Conservation (phyloP, 441 rosid species). For the Aleurites moluccanus region DNA sequence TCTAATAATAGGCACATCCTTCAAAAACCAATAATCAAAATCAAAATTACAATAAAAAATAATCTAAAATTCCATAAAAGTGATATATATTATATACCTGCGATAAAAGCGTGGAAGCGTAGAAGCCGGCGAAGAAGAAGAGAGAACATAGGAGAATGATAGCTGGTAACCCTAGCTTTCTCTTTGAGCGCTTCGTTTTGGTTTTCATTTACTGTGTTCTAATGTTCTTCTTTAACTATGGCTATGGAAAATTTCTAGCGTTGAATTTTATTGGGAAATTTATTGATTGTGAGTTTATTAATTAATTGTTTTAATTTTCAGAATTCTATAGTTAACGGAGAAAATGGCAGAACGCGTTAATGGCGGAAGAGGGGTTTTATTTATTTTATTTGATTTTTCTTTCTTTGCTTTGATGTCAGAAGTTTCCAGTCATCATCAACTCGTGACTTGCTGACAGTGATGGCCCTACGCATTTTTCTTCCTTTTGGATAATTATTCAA, state of each 20-base stretch:
- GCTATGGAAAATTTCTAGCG: too few relatives aligned
- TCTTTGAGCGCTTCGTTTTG: slow-evolving; percentile 51
- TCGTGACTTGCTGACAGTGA: neutral
- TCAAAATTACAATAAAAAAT: slow-evolving; percentile 17
- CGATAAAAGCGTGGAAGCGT: slow-evolving; percentile 49
- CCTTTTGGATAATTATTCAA: too few relatives aligned
- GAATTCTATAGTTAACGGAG: neutral
- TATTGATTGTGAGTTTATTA: neutral
- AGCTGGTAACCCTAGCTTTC: slow-evolving; percentile 52
- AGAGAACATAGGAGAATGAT: slow-evolving; percentile 45
- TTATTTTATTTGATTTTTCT: neutral
- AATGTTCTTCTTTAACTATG: too few relatives aligned
- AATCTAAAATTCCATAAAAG: neutral
- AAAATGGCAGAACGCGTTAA: slow-evolving; percentile 10
- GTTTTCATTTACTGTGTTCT: slow-evolving; percentile 44
- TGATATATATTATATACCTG: slow-evolving; percentile 11
- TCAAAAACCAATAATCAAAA: slow-evolving; percentile 20
- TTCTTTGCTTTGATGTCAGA: neutral
- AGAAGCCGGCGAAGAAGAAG: slow-evolving; percentile 69
- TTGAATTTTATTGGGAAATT: neutral
- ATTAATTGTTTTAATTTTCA: neutral
- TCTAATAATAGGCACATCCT: slow-evolving; percentile 55
- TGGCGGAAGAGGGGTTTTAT: slow-evolving; percentile 6
- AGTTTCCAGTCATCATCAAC: neutral
- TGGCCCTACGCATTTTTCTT: too few relatives aligned